Conservation (phyloP, 148 eudicot species). For the Silene conica region DNA sequence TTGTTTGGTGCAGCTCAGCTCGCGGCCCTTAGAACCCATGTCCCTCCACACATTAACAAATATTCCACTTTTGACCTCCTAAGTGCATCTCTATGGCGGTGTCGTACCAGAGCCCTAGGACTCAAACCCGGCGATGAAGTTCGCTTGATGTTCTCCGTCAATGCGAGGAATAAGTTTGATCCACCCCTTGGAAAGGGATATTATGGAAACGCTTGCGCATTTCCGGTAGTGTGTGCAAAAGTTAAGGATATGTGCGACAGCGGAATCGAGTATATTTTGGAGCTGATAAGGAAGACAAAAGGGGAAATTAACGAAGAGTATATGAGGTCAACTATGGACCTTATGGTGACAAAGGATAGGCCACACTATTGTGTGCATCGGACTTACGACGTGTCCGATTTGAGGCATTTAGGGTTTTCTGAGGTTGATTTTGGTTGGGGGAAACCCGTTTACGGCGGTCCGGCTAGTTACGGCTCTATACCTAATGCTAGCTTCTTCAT, state of each 20-base stretch:
- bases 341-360: conserved; percentile 33
- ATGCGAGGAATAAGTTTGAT: conserved; percentile 6
- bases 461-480: too few species aligned
- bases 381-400: conserved; percentile 33
- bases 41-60: conserved; percentile 16
- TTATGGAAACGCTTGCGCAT: too few species aligned
- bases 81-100: conserved; percentile 31
- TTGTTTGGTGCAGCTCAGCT: conserved; percentile 29
- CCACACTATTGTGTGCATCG: conserved; percentile 21
- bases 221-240: too few species aligned
- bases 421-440: too few species aligned
- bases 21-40: conserved; percentile 20
- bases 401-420: background rate
- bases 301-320: conserved; percentile 31
- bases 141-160: conserved; percentile 18
- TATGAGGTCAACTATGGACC: conserved; percentile 33
- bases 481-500: too few species aligned
- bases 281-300: conserved; percentile 22
- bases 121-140: conserved; percentile 21
- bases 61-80: conserved; percentile 7
- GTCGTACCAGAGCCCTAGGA: conserved; percentile 27
- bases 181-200: too few species aligned
- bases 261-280: too few species aligned
- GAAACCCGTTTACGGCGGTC: too few species aligned
- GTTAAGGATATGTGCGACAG: too few species aligned